Evolutionary conservation across 2,329 filamentous ascomycete species (phyloP).

Genomic region (Paecilomyces formosus): DNA sequence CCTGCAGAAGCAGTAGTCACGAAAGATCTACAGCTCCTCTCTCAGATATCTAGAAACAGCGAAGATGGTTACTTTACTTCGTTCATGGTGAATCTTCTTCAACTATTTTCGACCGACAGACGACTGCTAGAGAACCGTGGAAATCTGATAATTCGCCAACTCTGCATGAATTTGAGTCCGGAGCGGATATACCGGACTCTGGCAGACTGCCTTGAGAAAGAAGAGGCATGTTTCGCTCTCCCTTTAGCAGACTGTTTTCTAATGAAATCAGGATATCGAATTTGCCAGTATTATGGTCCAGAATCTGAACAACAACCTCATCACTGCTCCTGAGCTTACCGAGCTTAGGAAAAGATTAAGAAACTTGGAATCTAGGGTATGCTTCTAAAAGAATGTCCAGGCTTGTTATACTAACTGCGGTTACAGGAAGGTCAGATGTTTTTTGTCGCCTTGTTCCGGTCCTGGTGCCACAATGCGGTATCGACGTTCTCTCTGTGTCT

Average conservation of each 20-base stretch:
- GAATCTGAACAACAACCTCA: constrained; percentile 97
- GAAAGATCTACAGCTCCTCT: constrained; percentile 84
- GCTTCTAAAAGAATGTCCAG: neutral
- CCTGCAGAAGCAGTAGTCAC: constrained; percentile 93
- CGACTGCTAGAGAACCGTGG: constrained; percentile 85
- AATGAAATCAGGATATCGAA: constrained; percentile 62
- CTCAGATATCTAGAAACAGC: constrained; percentile 92
- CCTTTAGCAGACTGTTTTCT: neutral
- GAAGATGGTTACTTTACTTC: constrained; percentile 97
- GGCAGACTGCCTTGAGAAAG: constrained; percentile 93
- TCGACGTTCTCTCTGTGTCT: constrained; percentile 94
- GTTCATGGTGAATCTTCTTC: constrained; percentile 94
- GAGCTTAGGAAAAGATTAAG: constrained; percentile 84
- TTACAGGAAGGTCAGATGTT: constrained; percentile 82
- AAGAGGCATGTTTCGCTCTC: constrained; percentile 51
- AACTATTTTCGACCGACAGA: constrained; percentile 90
- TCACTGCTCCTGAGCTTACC: constrained; percentile 88
- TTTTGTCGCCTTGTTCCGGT: constrained; percentile 88
- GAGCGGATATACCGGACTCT: constrained; percentile 93
- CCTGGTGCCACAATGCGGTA: constrained; percentile 98
- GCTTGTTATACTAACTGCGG: constrained; percentile 10
- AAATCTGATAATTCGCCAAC: constrained; percentile 91
- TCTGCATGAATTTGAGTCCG: constrained; percentile 86
- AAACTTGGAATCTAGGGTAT: constrained; percentile 78
- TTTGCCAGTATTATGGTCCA: constrained; percentile 99